Evolutionary conservation across 192 early-diverging fungal species (phyloP), one percentile per base, ranked within the genome.

Genomic region (Coemansia sp.): DNA sequence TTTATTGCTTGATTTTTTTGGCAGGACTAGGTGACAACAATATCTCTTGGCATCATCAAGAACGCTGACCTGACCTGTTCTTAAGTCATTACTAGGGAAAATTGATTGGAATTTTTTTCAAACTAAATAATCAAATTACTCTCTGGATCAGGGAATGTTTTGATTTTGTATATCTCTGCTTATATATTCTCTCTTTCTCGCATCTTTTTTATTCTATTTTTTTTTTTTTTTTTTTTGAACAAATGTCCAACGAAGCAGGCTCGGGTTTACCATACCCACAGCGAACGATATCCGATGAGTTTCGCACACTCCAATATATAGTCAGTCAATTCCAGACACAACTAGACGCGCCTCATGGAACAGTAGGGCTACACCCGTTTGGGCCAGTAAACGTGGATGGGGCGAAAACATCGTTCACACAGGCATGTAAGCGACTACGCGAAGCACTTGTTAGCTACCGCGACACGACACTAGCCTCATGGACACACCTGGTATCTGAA

Each of bases 231-330:
- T 22, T 44, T 12, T 24, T 24, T 24, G 22, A 24, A 52, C 16
- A 61, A 69, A 69, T 69, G 67, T 40, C 49, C 13, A 35, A 5
- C 10, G 67, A 62, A 52, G 34, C 49, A 18, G 20, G 29, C 27
- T 37, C 44, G 1, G 59, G 45, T 0, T 61, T 40, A 44, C 74
- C 68, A 20, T 68, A 60, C 16, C 71, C 75, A 34, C 68, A 39
- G 53, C 74, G 80, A 24, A 74, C 80, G 6, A 71, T 77, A 12
- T 64, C 65, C 12, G 80, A 82, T 29, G 80, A 82, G 68, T 67
- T 82, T 32, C 67, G 63, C 55, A 69, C 71, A 52, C 44, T 82
- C 20, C 80, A 77, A 22, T 49, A 62, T 13, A 70, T 77, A 10
- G 62, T 77, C 8, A 44, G 55, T 20, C 65, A 59, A 52, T 82